Evolutionary conservation across 2,329 filamentous ascomycete species (phyloP), one percentile per base, ranked within the genome.

Genomic region (Aspergillus sp.): DNA sequence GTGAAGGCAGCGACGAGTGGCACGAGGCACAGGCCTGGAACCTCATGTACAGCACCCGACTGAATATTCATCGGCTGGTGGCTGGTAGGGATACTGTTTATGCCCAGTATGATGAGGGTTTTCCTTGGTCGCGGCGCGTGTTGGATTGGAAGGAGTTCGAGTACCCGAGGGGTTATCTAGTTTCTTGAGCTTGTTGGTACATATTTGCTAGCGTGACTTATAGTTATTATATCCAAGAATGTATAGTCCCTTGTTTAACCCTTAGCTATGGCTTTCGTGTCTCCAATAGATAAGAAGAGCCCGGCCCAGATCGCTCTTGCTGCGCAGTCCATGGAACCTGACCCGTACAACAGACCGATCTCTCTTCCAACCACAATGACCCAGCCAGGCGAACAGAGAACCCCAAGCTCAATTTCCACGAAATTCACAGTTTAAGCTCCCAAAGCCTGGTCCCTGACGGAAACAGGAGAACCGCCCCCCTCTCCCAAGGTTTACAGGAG

Each of bases 61-160:
- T 67, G 38, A 72, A 72, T 57, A 63, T 72, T 15, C 62, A 66
- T 10, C 61, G 65, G 8, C 54, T 72, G 52, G 55, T 71, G 13
- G 48, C 54, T 21, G 63, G 62, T 2, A 55, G 62, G 44, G 61
- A 65, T 19, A 66, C 52, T 11, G 64, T 65, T 3, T 62, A 62
- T 38, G 66, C 66, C 4, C 66, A 70, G 47, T 70, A 66, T 56
- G 59, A 62, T 8, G 62, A 66, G 10, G 53, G 57, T 1, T 50
- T 61, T 3, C 62, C 66, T 2, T 70, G 68, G 68, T 68, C 67
- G 11, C 62, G 56, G 36, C 59, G 55, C 13, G 59, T 62, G 53
- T 54, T 68, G 8, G 62, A 61, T 10, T 21, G 54, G 17, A 51
- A 57, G 41, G 65, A 67, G 36, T 58, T 70, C 41, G 59, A 64